Evolutionary conservation across 306 rosid genomes (phyloP).

Genomic region (Carpinus fangiana): DNA sequence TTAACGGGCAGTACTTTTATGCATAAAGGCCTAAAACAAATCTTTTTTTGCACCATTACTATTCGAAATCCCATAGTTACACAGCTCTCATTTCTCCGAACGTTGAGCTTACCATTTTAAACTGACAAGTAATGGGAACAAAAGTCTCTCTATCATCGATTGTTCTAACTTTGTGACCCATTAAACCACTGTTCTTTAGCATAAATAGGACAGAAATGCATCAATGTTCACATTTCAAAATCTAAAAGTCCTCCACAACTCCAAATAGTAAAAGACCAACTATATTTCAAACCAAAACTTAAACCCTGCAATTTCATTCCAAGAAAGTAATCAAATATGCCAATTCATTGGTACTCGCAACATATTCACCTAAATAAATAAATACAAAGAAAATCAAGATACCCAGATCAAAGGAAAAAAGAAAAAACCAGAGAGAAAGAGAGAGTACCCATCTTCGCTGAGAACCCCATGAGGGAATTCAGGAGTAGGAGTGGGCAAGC

Average conservation of each 20-base stretch:
- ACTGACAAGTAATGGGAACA: background rate
- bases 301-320: background rate
- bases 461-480: conserved; percentile 79
- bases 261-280: background rate
- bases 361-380: background rate
- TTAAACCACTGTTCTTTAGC: background rate
- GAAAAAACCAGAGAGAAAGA: background rate
- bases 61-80: background rate
- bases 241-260: background rate
- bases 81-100: background rate
- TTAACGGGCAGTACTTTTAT: background rate
- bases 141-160: background rate
- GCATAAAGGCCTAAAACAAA: background rate
- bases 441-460: conserved; percentile 90
- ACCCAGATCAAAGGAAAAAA: conserved; percentile 22
- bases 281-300: background rate
- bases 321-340: background rate
- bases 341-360: conserved; percentile 2
- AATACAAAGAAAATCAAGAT: background rate
- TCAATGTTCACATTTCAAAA: background rate
- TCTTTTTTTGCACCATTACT: background rate
- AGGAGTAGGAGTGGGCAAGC: conserved; percentile 65
- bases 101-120: background rate
- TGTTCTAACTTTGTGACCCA: background rate
- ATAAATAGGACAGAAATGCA: background rate